Base-by-base conservation (phyloP, 805 yeast genomes). In the Naumovozyma baii region DNA sequence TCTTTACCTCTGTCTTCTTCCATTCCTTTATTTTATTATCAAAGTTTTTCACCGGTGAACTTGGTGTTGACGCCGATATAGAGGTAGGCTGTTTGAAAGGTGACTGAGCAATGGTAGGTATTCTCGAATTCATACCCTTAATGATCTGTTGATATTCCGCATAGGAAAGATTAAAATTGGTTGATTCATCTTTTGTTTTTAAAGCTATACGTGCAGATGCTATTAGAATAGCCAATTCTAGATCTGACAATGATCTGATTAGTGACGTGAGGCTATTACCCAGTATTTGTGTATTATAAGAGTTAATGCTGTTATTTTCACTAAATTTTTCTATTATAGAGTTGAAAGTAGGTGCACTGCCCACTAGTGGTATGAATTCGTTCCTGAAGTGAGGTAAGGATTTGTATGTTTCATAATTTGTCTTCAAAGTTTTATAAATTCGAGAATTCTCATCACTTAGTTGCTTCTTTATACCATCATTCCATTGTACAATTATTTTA, bases 121-220 rank as follows among this genome's bases (percentile, higher is more conserved):
- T 57, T 36, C 62, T 57, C 18, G 66, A 53, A 40, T 73, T 71
- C 41, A 68, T 59, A 0, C 53, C 45, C 39, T 72, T 70, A 33
- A 77, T 66, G 67, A 78, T 70, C 2, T 62, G 65, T n/a, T 55
- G 52, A 58, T 85, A 90, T 57, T 90, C 97, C 25, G 77, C 78
- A 56, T 78, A 81, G 0, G 80, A 82, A 42, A 86, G 62, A 48
- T 83, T 83, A 60, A 87, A 79, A 56, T 85, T 88, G 15, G 84
- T 71, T n/a, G 47, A 33, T 69, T 68, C 76, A 18, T 74, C 59
- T 16, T 73, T 78, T 20, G 69, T 68, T 49, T 78, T 82, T 37
- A 74, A 67, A 18, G 76, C 67, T 38, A 80, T 78, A 34, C 96
- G 67, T 0, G 94, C 84, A 0, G 88, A 80, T 33, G 86, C 76